These are phyloP conservation scores for Takashimella koratensis DNA, from an alignment of 1,284 basidiomycete genomes.

Conservation along the genomic window DNA sequence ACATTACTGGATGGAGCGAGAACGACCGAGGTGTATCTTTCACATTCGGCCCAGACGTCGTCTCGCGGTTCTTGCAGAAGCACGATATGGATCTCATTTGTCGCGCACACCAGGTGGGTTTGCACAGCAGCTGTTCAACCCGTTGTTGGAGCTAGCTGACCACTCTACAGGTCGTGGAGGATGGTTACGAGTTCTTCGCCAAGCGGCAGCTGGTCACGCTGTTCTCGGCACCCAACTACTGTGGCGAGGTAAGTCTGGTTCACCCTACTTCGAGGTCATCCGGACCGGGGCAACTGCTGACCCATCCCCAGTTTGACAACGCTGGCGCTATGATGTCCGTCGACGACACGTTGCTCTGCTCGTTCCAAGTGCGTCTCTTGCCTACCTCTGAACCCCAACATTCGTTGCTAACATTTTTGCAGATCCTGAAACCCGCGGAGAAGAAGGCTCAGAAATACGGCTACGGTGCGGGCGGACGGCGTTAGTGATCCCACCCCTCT, in stretches of 20 bases:
- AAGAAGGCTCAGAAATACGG: conserved; percentile 66
- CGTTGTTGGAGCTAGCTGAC: too few species aligned
- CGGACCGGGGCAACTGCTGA: not conserved
- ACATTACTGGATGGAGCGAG: conserved; percentile 98
- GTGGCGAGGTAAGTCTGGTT: conserved; percentile 61
- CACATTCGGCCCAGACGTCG: conserved; percentile 90
- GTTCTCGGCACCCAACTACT: conserved; percentile 98
- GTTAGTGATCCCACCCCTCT: conserved; percentile 27
- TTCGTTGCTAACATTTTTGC: conserved; percentile 7
- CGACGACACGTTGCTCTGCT: conserved; percentile 94
- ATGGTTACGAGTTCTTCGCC: conserved; percentile 99
- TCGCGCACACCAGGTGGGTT: conserved; percentile 85
- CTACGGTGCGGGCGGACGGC: conserved; percentile 44
- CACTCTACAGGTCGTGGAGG: conserved; percentile 78
- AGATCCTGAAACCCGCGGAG: conserved; percentile 98
- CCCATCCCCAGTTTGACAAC: conserved; percentile 75
- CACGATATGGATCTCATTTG: conserved; percentile 99
- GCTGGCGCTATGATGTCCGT: conserved; percentile 99
- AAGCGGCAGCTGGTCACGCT: conserved; percentile 95
- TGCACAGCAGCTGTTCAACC: too few species aligned
- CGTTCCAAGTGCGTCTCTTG: conserved; percentile 78
- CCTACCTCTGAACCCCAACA: not conserved
- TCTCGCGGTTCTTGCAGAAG: conserved; percentile 96
- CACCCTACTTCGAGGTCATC: not conserved
- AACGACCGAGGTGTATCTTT: conserved; percentile 94